Base-by-base conservation (phyloP, 2,329 filamentous ascomycete species). In the Didymella keratinophila region DNA sequence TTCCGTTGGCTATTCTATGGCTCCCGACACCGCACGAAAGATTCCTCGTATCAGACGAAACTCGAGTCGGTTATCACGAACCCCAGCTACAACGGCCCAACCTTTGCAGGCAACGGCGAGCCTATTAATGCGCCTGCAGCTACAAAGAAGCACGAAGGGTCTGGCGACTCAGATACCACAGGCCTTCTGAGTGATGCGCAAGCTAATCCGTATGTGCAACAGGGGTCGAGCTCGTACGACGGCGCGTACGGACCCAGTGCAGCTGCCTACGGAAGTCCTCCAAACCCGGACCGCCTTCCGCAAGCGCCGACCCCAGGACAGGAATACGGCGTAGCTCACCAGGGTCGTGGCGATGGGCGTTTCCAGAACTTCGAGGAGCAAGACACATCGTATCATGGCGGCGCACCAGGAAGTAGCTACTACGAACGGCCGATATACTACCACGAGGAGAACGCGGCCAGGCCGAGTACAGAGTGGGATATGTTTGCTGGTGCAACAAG, bases 1-100 rank as follows among this genome's bases (percentile, higher is more conserved):
- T 85, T 92, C 67, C 85, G 89, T 66, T 96, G 92, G 93, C 80
- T 96, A 20, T 89, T 93, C 62, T 86, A 92, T 16, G 92, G 92
- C 41, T 83, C 86, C 52, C 89, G 86, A 72, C 77, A 80, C 61
- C 84, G 89, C 34, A 71, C 77, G 54, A 58, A 73, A 7, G 81
- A 83, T 60, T 54, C 69, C 5, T 79, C 75, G 23, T 83, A 83
- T 52, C 62, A 66, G 20, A 60, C 53, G 1, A 56, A 72, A 46
- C 63, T 71, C 27, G 64, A 64, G 39, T 50, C 65, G 10, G 55
- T 69, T 21, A 48, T 61, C 8, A 52, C 60, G 10, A 52, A 63
- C 14, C 68, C 63, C 1, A 60, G 49, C 3, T 71, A 71, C 44
- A 60, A 58, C 8, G 64, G 68, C 21, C 64, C 67, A 9, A 67